Evolutionary conservation across 1,284 basidiomycete species (phyloP), one percentile per base, ranked within the genome.

Genomic region (Cryptococcus sp.): DNA sequence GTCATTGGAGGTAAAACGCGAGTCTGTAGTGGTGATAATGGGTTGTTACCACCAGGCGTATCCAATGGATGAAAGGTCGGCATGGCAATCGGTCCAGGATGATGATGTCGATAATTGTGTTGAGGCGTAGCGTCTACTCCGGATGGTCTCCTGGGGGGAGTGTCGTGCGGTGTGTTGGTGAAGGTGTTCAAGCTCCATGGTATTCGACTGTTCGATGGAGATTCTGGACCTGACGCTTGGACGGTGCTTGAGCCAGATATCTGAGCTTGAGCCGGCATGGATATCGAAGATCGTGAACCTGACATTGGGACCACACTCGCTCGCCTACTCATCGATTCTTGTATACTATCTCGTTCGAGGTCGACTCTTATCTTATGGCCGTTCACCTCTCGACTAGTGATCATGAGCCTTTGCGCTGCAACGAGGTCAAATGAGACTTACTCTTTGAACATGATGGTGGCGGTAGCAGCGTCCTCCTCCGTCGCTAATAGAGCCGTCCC

Each of bases 361-460:
- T 68, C 64, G 6, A 76, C 75, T 10, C 68, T 62, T 11, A 78
- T 64, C 4, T 63, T 55, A 1, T 67, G 62, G 0, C 74, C 76
- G 23, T 67, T 65, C 30, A 76, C 60, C n/a, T 76, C 74, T n/a
- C 63, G 63, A 4, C 72, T 67, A 52, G 31, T 14, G 11, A 30
- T 50, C 36, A 55, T 32, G 1, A 10, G n/a, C 13, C 13, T 34
- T 31, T 30, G 5, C 30, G 32, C 43, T 6, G 23, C 30, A n/a
- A 33, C 11, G 14, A n/a, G 15, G 31, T 13, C 23, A n/a, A 31
- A 4, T 30, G 3, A 10, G 11, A 79, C 83, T 70, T 68, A 91
- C 89, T 88, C 89, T 66, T 92, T 88, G 71, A 92, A 91, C 82
- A 89, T 85, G 54, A 82, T 80, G 31, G 95, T 86, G 1, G 92